A percentile compares a stretch with the other conserved stretches of the same genome.
phyloP scores from a whole-genome alignment of 2,329 filamentous ascomycete genomes.

The Mollisiaceae sp. region DNA sequence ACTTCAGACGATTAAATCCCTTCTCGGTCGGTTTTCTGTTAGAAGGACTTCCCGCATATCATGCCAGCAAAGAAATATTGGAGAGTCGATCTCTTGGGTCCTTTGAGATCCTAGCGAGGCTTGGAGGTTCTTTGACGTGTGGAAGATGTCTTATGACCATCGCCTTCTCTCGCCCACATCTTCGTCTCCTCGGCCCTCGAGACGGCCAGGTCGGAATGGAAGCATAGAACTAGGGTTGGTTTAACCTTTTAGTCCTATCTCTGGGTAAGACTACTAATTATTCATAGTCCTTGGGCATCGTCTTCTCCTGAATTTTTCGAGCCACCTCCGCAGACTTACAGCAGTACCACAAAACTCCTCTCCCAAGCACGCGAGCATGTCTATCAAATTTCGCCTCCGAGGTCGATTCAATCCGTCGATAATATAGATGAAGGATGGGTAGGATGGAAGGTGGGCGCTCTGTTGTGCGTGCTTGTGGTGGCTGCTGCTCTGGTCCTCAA shows the following conservation, averaged over 20 bases:
- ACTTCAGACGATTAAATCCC: neutral
- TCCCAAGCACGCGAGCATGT: slow-evolving; percentile 1
- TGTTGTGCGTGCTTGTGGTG: slow-evolving; percentile 16
- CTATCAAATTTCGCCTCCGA: slow-evolving; percentile 13
- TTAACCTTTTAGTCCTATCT: neutral
- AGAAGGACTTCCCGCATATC: neutral
- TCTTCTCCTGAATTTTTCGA: slow-evolving; percentile 9
- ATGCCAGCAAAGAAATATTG: neutral
- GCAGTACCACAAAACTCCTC: slow-evolving; percentile 23
- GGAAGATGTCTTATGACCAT: slow-evolving; percentile 14
- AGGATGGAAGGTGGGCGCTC: slow-evolving; percentile 26
- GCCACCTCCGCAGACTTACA: slow-evolving; percentile 14
- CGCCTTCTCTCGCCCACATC: neutral
- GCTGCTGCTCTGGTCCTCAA: slow-evolving; percentile 24
- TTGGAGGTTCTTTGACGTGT: neutral
- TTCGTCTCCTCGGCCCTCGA: neutral
- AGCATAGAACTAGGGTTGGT: slow-evolving; percentile 13
- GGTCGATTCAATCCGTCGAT: slow-evolving; percentile 5
- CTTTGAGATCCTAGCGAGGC: neutral
- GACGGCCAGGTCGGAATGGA: slow-evolving; percentile 6
- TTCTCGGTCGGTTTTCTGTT: neutral
- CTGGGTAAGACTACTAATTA: neutral
- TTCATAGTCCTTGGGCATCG: slow-evolving; percentile 18
- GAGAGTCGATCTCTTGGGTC: neutral
- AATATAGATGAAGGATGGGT: neutral